Conservation (phyloP, 2,329 filamentous ascomycete species). For the Fusarium albosuccineum region DNA sequence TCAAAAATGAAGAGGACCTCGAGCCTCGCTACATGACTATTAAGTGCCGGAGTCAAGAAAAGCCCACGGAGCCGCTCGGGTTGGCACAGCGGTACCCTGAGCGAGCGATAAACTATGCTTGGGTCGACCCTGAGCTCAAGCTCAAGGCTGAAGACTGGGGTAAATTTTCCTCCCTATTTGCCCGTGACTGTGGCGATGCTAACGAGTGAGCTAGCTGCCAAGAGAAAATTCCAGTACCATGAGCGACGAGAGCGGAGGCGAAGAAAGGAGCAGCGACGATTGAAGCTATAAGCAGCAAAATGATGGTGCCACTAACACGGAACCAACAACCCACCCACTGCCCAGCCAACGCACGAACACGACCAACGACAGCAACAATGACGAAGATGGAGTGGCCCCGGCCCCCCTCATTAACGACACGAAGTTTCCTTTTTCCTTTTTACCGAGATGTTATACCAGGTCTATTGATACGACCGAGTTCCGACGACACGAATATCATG, state of each 20-base stretch:
- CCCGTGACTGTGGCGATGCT: constrained; percentile 18
- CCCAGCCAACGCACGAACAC: constrained; percentile 4
- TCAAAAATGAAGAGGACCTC: constrained; percentile 55
- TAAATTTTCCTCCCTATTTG: constrained; percentile 48
- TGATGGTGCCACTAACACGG: constrained; percentile 20
- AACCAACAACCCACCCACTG: not conserved
- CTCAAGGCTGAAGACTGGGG: constrained; percentile 55
- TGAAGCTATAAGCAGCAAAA: constrained; percentile 49
- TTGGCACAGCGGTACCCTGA: constrained; percentile 62
- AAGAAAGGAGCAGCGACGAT: constrained; percentile 54
- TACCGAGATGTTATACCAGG: constrained; percentile 16
- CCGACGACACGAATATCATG: constrained; percentile 44
- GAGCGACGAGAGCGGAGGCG: constrained; percentile 54
- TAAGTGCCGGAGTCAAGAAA: constrained; percentile 55
- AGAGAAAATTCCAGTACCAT: constrained; percentile 53
- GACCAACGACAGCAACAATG: constrained; percentile 6
- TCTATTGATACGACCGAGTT: constrained; percentile 35
- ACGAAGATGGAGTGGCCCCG: constrained; percentile 15
- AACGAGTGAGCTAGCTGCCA: constrained; percentile 48
- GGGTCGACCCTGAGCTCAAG: constrained; percentile 58
- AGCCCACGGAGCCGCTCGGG: constrained; percentile 53
- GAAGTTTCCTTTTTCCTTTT: constrained; percentile 9
- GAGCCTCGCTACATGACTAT: constrained; percentile 54
- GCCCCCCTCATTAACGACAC: constrained; percentile 27
- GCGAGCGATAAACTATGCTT: constrained; percentile 59